Conservation (phyloP, 129 eudicot species). For the Flaveria brownii region DNA sequence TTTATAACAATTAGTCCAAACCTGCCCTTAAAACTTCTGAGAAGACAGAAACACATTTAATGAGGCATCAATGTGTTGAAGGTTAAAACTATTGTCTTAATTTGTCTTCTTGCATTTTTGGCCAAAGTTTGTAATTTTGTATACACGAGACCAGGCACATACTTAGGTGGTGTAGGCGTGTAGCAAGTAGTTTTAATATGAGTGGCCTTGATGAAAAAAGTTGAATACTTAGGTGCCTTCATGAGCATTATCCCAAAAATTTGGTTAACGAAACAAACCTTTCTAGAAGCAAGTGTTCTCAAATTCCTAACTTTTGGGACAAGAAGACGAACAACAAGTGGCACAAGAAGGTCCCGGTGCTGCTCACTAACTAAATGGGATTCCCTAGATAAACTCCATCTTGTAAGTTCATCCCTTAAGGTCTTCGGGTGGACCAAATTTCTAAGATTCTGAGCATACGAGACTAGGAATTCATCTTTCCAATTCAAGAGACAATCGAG, state of each 20-base stretch:
- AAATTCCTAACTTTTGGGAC: constrained; percentile 80
- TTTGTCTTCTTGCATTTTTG: neutral
- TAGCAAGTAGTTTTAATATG: neutral
- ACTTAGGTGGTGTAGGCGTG: neutral
- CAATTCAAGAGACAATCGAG: constrained; percentile 85
- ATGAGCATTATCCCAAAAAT: neutral
- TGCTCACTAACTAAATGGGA: constrained; percentile 52
- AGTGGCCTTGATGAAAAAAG: neutral
- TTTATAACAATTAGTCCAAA: constrained; percentile 2
- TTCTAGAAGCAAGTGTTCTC: constrained; percentile 71
- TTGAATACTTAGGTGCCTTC: neutral
- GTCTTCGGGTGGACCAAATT: constrained; percentile 64
- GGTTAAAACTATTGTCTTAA: neutral
- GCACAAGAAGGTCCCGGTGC: constrained; percentile 68
- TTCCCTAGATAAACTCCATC: constrained; percentile 83
- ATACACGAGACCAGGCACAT: neutral
- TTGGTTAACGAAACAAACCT: constrained; percentile 45
- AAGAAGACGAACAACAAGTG: constrained; percentile 66
- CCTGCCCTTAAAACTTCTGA: neutral
- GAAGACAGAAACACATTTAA: neutral
- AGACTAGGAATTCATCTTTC: constrained; percentile 68
- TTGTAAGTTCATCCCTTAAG: constrained; percentile 82
- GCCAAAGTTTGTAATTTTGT: neutral
- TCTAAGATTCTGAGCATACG: constrained; percentile 69
- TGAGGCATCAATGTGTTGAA: neutral